Evolutionary conservation across 495 filamentous ascomycete species (phyloP), one percentile per base, ranked within the genome.

Genomic region (Rhypophila decipiens): DNA sequence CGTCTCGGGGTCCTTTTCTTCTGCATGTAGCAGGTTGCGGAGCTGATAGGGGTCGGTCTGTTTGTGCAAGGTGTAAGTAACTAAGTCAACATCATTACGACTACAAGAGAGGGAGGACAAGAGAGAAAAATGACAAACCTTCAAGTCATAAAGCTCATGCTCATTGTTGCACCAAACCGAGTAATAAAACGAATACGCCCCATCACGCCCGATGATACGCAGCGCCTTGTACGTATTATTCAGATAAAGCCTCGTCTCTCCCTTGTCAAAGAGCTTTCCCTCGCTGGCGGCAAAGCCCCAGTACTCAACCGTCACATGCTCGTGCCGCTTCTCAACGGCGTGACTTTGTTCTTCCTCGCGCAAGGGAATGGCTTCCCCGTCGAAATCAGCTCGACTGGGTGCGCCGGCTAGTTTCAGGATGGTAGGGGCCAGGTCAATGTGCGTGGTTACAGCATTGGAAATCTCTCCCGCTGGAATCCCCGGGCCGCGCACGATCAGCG

Each of bases 361-460:
- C 12, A 83, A 54, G 1, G 79, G 77, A 19, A 85, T 75, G 0
- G 77, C 68, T 13, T 71, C 70, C 2, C 80, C 80, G 51, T 85
- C 81, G 50, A 85, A 81, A 36, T 82, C 78, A 0, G 69, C 57
- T 2, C 76, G 64, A 12, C 62, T 46, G 9, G 64, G 60, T n/a
- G 70, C 65, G 0, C 75, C 73, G 3, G 74, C 78, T 1, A 82
- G 58, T 12, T 73, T 51, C 33, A 87, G 63, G 22, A 87, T 66
- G 0, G 84, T 86, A 9, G 85, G 82, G 2, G 81, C 85, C 2
- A 88, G 55, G 51, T 88, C 85, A 0, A 81, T 78, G 54, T 87
- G 85, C 1, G 83, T 75, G 1, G 84, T 85, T 2, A 87, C 78
- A 2, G 77, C 66, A 44, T 81, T 69, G 5, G 73, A 71, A 1